Evolutionary conservation across 371 early-diverging fungal species (phyloP).

Genomic region (Mortierella sp.): DNA sequence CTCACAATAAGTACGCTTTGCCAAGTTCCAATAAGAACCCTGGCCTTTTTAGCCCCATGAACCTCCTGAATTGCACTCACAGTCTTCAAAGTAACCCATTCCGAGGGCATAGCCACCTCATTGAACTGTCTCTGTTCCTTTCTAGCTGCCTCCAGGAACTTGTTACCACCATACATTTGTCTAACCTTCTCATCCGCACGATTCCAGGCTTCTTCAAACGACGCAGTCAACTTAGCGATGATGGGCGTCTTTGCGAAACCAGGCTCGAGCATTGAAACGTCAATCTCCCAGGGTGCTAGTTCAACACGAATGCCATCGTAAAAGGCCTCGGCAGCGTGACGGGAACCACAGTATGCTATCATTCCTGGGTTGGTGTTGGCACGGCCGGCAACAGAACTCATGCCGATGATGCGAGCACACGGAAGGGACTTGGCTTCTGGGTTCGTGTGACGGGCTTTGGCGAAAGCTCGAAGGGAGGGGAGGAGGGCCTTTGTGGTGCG

Average conservation of each 20-base stretch:
- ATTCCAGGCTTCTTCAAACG: neutral
- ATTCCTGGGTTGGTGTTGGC: neutral
- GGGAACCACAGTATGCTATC: neutral
- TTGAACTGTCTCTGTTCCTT: neutral
- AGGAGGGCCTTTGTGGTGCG: neutral
- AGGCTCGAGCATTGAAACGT: neutral
- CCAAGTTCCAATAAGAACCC: no score
- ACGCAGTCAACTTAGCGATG: neutral
- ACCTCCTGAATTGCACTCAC: no score
- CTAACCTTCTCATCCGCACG: neutral
- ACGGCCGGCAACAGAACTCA: neutral
- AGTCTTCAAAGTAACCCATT: neutral
- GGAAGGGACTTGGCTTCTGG: neutral
- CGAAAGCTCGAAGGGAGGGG: neutral
- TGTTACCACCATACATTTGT: neutral
- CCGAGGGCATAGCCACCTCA: neutral
- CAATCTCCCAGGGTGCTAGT: slow-evolving; percentile 2
- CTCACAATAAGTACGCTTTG: no score
- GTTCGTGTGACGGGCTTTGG: neutral
- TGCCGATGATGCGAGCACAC: neutral
- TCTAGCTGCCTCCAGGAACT: neutral
- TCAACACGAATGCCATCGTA: neutral
- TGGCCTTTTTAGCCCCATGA: no score
- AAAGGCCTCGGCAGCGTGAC: neutral
- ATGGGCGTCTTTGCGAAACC: neutral